Base-by-base conservation (phyloP, 768 basidiomycete species). In the Rhodotorula diobovata region DNA sequence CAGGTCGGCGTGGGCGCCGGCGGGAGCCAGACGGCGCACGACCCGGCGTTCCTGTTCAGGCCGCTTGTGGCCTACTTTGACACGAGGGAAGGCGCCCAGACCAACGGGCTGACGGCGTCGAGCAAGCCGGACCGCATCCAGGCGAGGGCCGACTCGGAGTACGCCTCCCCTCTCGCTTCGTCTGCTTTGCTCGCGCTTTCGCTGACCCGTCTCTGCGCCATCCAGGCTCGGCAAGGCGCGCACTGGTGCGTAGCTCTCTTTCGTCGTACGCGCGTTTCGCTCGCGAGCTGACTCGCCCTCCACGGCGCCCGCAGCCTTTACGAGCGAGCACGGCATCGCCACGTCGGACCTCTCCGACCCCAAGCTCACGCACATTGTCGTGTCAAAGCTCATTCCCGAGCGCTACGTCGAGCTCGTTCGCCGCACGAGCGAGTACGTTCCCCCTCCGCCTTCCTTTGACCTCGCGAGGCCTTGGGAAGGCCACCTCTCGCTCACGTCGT, bases 321-420 rank as follows among this genome's bases (percentile, higher is more conserved):
- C 74, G 35, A 82, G 85, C 23, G 87, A 91, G 74, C 93, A 93
- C 54, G 94, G 94, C 1, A 84, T 81, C 60, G 76, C 93, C 15
- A 87, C 79, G 8, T 57, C 84, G 20, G 85, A 85, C 65, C 82
- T 96, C 7, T 81, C 85, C 65, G 87, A 96, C 62, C 84, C 88
- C 34, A 90, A 88, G 78, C 82, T 97, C 51, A 95, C 93, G 0
- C 94, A 98, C 79, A 81, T 95, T 56, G 82, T 96, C 53, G 79
- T 93, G 63, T 41, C 56, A 4, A 21, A 34, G 4, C 45, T 54
- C 43, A 56, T 55, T 1, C 61, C 51, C 7, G 58, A 54, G 16
- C 65, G 66, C 14, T 66, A 62, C 34, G 41, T 46, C 20, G 70
- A 59, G 39, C 66, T 71, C 23, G 35, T 62, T 57, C 43, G 28